These are phyloP conservation scores for Suaeda aralocaspica DNA, from an alignment of 148 eudicot species.

Conservation along the genomic window DNA sequence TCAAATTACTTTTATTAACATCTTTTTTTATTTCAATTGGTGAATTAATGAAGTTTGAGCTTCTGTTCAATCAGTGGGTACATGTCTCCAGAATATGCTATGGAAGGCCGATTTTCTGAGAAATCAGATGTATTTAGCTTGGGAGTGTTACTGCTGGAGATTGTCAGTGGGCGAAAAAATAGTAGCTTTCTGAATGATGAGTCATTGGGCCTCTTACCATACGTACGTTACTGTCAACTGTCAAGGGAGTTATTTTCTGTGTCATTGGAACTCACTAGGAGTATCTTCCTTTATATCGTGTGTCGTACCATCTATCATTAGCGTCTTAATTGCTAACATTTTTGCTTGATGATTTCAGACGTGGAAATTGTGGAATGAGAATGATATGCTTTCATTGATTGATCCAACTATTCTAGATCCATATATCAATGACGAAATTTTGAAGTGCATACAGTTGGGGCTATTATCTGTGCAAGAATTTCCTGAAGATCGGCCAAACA, in stretches of 20 bases:
- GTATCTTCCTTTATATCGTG: too few species aligned
- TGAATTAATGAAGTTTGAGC: too few species aligned
- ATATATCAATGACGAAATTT: constrained; percentile 14
- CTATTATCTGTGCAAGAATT: constrained; percentile 48
- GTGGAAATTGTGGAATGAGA: constrained; percentile 49
- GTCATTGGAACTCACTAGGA: too few species aligned
- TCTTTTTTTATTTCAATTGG: too few species aligned
- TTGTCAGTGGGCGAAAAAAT: constrained; percentile 25
- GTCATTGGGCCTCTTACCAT: constrained; percentile 24
- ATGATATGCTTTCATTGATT: constrained; percentile 15
- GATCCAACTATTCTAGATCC: constrained; percentile 23
- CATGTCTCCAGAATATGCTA: constrained; percentile 35
- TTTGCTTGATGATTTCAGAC: too few species aligned
- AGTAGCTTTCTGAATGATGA: constrained; percentile 14
- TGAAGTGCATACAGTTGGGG: constrained; percentile 35
- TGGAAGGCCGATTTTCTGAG: constrained; percentile 31
- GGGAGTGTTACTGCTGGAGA: constrained; percentile 31
- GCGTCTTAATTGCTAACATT: too few species aligned
- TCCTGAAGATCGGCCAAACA: constrained; percentile 37
- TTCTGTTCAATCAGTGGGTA: constrained; percentile 26
- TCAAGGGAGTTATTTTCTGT: too few species aligned
- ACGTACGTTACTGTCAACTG: constrained; percentile 21
- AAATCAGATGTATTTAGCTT: constrained; percentile 33
- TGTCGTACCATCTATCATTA: too few species aligned
- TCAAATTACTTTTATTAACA: too few species aligned